Percentiles rank a stretch among this genome's conserved stretches.
Conservation (phyloP, 2,329 filamentous ascomycete genomes). For the Diplodia seriata region DNA sequence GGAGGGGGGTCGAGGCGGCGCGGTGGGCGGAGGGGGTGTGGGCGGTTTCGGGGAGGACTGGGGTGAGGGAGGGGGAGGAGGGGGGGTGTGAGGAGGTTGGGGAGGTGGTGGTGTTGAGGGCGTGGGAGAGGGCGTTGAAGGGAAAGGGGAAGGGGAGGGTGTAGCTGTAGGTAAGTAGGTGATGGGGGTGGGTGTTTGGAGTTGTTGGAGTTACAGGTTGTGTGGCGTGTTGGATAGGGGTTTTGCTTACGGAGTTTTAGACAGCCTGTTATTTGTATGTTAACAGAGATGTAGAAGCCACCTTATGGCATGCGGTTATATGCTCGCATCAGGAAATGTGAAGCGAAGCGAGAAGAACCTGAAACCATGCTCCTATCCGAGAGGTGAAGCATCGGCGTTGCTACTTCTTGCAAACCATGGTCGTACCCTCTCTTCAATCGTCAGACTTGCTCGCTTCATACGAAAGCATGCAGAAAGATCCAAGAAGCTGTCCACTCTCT, state of each 20-base stretch:
- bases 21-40: no score
- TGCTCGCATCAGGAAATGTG: no score
- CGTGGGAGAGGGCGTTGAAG: conserved; percentile 6
- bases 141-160: conserved; percentile 4
- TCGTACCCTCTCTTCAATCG: not conserved
- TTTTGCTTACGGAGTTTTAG: not conserved
- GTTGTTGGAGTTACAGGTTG: not conserved
- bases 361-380: no score
- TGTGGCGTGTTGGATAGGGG: not conserved
- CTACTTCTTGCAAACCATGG: not conserved
- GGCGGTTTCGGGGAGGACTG: no score
- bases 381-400: no score
- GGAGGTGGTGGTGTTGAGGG: not conserved
- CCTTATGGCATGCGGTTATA: no score
- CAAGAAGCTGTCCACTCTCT: not conserved
- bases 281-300: no score
- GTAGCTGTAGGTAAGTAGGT: not conserved
- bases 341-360: no score
- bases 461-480: not conserved
- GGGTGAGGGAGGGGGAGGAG: not conserved
- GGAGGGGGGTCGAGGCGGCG: not conserved
- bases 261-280: not conserved
- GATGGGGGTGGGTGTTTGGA: not conserved
- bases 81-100: not conserved
- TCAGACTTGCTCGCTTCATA: not conserved